Evolutionary conservation across 129 eudicot genomes (phyloP), one percentile per base, ranked within the genome.

Genomic region (Daucus carota): DNA sequence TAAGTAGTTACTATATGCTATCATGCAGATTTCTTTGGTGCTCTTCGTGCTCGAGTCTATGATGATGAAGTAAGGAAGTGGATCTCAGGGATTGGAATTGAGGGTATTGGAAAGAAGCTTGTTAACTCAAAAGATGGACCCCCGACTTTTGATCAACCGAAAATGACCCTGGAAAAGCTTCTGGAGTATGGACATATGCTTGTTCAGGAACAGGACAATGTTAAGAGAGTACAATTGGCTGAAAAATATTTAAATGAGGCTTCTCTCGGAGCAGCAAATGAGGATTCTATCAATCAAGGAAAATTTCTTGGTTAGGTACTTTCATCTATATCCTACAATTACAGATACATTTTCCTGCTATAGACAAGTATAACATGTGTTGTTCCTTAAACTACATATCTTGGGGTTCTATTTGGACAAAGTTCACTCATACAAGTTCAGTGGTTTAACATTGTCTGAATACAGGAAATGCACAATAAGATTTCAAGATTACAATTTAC

Each of bases 171-270:
- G 0, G 96, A 79, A 40, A 94, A 91, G 92, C 85, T 94, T 26
- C 79, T 70, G 14, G 74, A 68, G 46, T 68, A 68, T 20, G 52
- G 74, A 5, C 16, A 70, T 70, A 70, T 70, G 98, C 84, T 94
- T 80, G 97, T 94, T 44, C 78, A 84, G 65, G 98, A 94, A 80
- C 97, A 94, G 34, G 96, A 94, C 41, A 94, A 94, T 65, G 98
- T 89, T 77, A 94, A 94, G 98, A 94, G 97, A 83, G 98, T 94
- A 33, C 98, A 91, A 60, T 83, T 94, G 75, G 98, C 98, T 10
- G 96, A 87, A 66, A 86, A 81, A 75, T 94, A 94, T 84, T 62
- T 94, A 2, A 20, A 12, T 47, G 87, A 87, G 41, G 98, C 98
- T 20, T 92, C 97, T 28, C 93, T 94, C 33, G 97, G 97, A 28